A percentile compares a stretch with the other conserved stretches of the same genome.
phyloP scores from a whole-genome alignment of 345 rosid genomes.

The Balakata baccata region DNA sequence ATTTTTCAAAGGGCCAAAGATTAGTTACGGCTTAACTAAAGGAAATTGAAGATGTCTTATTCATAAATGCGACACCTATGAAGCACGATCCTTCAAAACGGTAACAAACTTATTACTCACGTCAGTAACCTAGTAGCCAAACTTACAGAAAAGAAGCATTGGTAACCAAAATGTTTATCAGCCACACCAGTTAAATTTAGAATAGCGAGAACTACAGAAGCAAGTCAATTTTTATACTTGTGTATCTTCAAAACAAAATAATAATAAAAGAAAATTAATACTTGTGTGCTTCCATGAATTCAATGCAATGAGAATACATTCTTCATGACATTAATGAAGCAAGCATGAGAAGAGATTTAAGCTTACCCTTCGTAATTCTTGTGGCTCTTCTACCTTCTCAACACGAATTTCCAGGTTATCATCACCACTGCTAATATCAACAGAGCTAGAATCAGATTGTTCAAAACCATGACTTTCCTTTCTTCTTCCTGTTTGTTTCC shows the following conservation, averaged over 20 bases:
- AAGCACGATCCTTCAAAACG: background rate
- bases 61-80: background rate
- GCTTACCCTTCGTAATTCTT: conserved; percentile 66
- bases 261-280: background rate
- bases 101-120: background rate
- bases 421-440: conserved; percentile 33
- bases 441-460: conserved; percentile 45
- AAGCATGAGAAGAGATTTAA: background rate
- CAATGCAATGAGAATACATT: background rate
- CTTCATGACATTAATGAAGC: background rate
- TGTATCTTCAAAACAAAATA: too few species aligned
- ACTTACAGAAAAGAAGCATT: background rate
- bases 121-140: background rate
- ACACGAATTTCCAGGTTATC: conserved; percentile 27
- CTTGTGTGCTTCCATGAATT: background rate
- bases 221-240: background rate
- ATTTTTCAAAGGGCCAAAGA: background rate
- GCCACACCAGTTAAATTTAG: background rate
- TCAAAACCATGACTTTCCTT: conserved; percentile 30
- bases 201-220: background rate
- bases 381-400: conserved; percentile 28
- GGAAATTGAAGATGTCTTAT: background rate
- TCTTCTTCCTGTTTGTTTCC: conserved; percentile 40
- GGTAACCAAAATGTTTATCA: background rate
- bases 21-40: background rate